Evolutionary conservation across 768 basidiomycete species (phyloP).

Genomic region (Boletus pseudo-olivaceus): DNA sequence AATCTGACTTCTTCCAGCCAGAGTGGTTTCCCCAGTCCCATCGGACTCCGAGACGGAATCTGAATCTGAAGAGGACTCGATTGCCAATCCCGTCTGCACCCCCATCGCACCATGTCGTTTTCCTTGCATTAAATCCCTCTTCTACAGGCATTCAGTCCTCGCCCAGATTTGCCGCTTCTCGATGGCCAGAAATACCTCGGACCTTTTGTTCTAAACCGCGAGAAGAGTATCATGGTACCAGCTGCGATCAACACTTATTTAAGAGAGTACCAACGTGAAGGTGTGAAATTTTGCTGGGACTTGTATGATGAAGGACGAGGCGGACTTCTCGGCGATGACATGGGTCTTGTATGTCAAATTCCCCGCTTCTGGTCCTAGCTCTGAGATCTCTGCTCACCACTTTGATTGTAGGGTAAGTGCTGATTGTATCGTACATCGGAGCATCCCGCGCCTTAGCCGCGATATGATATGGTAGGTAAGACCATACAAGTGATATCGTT

Average conservation of each 20-base stretch:
- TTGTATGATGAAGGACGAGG: conserved; percentile 67
- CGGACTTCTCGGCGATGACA: conserved; percentile 91
- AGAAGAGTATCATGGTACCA: conserved; percentile 51
- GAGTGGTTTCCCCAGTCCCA: not conserved
- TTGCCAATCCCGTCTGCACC: conserved; percentile 31
- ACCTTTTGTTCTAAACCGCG: conserved; percentile 50
- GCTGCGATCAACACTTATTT: conserved; percentile 77
- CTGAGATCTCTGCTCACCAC: not conserved
- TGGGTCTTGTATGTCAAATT: conserved; percentile 65
- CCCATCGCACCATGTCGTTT: not conserved
- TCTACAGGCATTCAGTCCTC: conserved; percentile 39
- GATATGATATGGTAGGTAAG: conserved; percentile 54
- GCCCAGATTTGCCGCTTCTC: conserved; percentile 53
- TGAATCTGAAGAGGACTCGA: conserved; percentile 35
- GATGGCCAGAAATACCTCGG: conserved; percentile 41
- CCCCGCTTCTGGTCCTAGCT: not conserved
- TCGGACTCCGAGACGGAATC: conserved; percentile 43
- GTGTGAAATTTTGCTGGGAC: conserved; percentile 76
- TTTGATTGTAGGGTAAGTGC: conserved; percentile 25
- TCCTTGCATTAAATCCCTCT: not conserved
- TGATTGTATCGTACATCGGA: not conserved
- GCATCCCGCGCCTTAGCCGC: conserved; percentile 1
- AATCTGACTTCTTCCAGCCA: not conserved
- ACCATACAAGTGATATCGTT: conserved; percentile 92
- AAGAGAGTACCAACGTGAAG: conserved; percentile 89